Evolutionary conservation across 2,329 filamentous ascomycete genomes (phyloP), one percentile per base, ranked within the genome.

Genomic region (Penicillium palitans): DNA sequence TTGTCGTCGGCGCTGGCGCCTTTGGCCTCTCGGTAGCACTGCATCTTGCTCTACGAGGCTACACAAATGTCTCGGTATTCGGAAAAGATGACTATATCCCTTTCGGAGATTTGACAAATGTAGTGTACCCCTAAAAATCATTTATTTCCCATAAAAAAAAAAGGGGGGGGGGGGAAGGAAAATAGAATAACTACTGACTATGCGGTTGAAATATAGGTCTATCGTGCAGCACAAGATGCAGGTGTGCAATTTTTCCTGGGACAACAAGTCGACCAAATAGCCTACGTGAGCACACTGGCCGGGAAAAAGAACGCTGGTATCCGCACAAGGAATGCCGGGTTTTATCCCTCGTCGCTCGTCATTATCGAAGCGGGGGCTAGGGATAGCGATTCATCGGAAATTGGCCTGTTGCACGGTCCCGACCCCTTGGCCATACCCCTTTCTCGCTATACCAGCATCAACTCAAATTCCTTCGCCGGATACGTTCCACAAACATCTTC

Each of bases 1-100:
- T 54, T 24, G 19, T 58, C 6, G 35, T 58, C 21, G 55, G 55
- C 17, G 49, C 49, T 21, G 29, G 63, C 46, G 63, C 61, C 4
- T 59, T 61, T 40, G 61, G 63, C 44, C 55, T 58, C 27, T 58
- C 55, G 19, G 27, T 52, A 33, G 50, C 55, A 27, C 50, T 54
- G 1, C 55, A 48, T 54, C 55, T 58, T 19, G 6, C 55, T 8
- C 55, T 48, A 48, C 42, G 35, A 35, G 55, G 55, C 37, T 58
- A 54, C 29, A 58, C 27, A 24, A 42, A 58, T 48, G 13, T 58
- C 17, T 48, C 50, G 9, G 55, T 58, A 6, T 58, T 58, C 13
- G 44, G 21, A 33, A 54, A 58, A 25, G 21, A 58, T 35, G 19
- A 35, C 19, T n/a, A 19, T 12, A 29, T 37, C 27, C 41, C 55